Base-by-base conservation (phyloP, 331 rosid genomes). In the Malus hybrid region DNA sequence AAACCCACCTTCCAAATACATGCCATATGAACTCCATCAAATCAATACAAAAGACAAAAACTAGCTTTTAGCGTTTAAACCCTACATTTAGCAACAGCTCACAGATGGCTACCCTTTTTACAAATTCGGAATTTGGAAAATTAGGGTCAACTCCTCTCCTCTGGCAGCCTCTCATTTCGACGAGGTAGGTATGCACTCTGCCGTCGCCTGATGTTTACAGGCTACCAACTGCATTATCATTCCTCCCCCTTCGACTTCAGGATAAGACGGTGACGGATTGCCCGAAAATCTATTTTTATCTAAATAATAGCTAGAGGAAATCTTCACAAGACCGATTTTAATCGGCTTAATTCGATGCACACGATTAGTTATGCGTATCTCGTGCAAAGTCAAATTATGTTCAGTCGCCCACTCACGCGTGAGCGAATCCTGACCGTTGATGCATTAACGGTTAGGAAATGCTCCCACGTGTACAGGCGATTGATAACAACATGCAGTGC, bases 51-150 rank as follows among this genome's bases (percentile, higher is more conserved):
- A 52, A 54, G 76, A 71, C 80, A 79, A 72, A 42, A 13, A 66
- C 39, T 16, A 67, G 60, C 83, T 83, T 83, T 83, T 76, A 71
- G 81, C 70, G 67, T 67, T 79, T 13, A 79, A 71, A 50, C 44
- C 71, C 72, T 54, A 22, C 76, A 75, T 50, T 74, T 5, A 33
- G 36, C 59, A 22, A 65, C 80, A 70, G 80, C 86, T 65, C 64
- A 50, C 6, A 28, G 3, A 32, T 71, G 34, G 48, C 55, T 33
- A 15, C 20, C 7, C 4, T 18, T 18, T 54, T 1, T 5, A 71
- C 65, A 33, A 12, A 6, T 15, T 18, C 22, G 10, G 2, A 13
- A 14, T 13, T 22, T 1, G 20, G 4, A 24, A 42, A 42, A 42
- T 42, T 42, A 42, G 57, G 59, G 59, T 72, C 59, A 67, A 52